Conservation (phyloP, 2,329 filamentous ascomycete genomes). For the Hirsutella rhossiliensis region DNA sequence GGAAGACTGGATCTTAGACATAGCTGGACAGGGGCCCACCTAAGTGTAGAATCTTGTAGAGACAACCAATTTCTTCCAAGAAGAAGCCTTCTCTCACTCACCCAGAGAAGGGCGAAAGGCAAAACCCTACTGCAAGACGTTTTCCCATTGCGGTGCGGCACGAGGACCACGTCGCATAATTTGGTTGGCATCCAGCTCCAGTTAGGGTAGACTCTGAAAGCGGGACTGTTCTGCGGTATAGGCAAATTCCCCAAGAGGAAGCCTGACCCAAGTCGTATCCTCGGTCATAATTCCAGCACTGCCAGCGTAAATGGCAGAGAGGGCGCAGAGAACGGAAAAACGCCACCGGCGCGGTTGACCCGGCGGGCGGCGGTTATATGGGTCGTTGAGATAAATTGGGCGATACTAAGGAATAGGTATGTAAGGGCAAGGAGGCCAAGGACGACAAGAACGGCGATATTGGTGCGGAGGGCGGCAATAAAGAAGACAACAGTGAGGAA, state of each 20-base stretch:
- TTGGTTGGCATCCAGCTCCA: no score
- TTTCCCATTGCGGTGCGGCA: no score
- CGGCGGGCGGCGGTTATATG: constrained; percentile 24
- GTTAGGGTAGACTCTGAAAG: no score
- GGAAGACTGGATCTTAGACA: no score
- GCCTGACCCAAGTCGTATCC: constrained; percentile 27
- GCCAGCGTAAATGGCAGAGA: constrained; percentile 26
- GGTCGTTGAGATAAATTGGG: constrained; percentile 34
- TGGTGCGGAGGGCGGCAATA: constrained; percentile 43
- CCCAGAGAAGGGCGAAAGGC: no score
- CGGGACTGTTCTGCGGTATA: neutral
- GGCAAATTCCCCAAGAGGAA: constrained; percentile 25
- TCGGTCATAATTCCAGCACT: constrained; percentile 26
- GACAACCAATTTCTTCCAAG: no score
- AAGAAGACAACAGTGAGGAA: constrained; percentile 46
- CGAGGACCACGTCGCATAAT: no score
- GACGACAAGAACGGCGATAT: constrained; percentile 43
- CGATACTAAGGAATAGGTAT: constrained; percentile 47
- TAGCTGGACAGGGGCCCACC: no score
- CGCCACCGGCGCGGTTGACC: constrained; percentile 30
- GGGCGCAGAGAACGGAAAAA: constrained; percentile 23
- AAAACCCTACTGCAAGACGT: no score
- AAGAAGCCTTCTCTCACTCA: no score
- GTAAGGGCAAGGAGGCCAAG: constrained; percentile 46
- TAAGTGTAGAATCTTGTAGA: no score